Base-by-base conservation (phyloP, 1,139 yeast genomes). In the Pneumocystis sp. region DNA sequence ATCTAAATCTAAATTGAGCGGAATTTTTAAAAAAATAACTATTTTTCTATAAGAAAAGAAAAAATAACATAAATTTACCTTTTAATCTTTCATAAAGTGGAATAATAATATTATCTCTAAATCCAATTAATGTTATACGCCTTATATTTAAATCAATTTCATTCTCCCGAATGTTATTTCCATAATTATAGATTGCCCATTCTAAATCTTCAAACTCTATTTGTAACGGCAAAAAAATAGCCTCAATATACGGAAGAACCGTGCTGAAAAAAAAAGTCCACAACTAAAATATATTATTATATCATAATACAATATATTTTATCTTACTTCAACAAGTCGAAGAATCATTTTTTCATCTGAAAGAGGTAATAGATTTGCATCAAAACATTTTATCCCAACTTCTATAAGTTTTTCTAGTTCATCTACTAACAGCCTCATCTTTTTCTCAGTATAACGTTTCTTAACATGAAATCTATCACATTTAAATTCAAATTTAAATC, bases 221-320 rank as follows among this genome's bases (percentile, higher is more conserved):
- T 65, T 85, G 87, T 34, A 86, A 70, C 0, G 90, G 89, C 57
- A 84, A 70, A 66, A 85, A 80, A 0, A 83, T 80, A 0, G 86
- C 86, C 65, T 83, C 81, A 57, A 85, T 75, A 70, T 84, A 83
- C 64, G 84, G 84, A 64, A 82, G 76, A 0, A 83, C 79, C 59
- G 80, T 78, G 15, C 78, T 75, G 68, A 81, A 82, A 71, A 85
- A 85, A 56, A 76, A 75, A 40, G 78, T 79, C 91, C 91, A 86
- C 0, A 59, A 31, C 61, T 59, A n/a, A 3, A n/a, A 6, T 21
- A 19, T 59, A 15, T 39, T 39, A 31, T 21, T 21, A 10, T 4
- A 59, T 42, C 10, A 21, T 12, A 21, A 59, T 12, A 59, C 6
- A 59, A 42, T 29, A n/a, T 15, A 17, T 25, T 50, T 50, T 7